Conservation (phyloP, 495 filamentous ascomycete genomes). For the Trichoderma gamsii region DNA sequence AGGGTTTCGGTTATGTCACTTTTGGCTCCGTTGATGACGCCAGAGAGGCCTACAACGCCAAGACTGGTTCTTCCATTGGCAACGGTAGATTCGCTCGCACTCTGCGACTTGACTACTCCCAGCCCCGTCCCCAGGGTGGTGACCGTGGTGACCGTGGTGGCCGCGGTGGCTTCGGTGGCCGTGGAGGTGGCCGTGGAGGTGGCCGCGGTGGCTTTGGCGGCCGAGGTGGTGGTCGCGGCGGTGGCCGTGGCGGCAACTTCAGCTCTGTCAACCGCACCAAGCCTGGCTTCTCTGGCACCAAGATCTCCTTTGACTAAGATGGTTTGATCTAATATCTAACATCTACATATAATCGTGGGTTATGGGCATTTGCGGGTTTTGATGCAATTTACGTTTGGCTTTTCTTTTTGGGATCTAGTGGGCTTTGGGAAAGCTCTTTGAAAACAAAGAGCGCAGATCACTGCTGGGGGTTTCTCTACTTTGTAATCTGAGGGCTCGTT, state of each 20-base stretch:
- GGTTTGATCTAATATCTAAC: background rate
- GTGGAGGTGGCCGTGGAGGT: slow-evolving; percentile 43
- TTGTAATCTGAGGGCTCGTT: slow-evolving; percentile 14
- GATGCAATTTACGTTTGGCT: background rate
- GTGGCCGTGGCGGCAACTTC: slow-evolving; percentile 43
- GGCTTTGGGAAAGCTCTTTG: slow-evolving; percentile 11
- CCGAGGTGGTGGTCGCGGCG: slow-evolving; percentile 47
- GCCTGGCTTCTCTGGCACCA: slow-evolving; percentile 16
- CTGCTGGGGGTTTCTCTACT: slow-evolving; percentile 6
- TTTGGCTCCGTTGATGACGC: slow-evolving; percentile 82
- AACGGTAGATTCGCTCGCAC: slow-evolving; percentile 54
- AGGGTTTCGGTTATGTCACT: slow-evolving; percentile 93
- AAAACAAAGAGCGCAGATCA: background rate
- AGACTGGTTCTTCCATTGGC: slow-evolving; percentile 68
- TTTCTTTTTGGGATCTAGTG: slow-evolving; percentile 13
- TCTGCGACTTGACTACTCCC: slow-evolving; percentile 85
- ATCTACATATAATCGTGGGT: background rate
- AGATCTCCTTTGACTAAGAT: slow-evolving; percentile 16
- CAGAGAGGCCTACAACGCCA: slow-evolving; percentile 63
- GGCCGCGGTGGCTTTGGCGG: slow-evolving; percentile 49
- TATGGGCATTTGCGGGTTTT: background rate
- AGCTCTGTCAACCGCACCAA: background rate
- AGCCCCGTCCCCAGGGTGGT: slow-evolving; percentile 60
- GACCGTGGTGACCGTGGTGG: slow-evolving; percentile 40
- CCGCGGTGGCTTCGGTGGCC: slow-evolving; percentile 41